A percentile compares a stretch with the other conserved stretches of the same genome.
Evolutionary conservation across 768 basidiomycete genomes (phyloP).

Genomic region (Collybiopsis confluens): DNA sequence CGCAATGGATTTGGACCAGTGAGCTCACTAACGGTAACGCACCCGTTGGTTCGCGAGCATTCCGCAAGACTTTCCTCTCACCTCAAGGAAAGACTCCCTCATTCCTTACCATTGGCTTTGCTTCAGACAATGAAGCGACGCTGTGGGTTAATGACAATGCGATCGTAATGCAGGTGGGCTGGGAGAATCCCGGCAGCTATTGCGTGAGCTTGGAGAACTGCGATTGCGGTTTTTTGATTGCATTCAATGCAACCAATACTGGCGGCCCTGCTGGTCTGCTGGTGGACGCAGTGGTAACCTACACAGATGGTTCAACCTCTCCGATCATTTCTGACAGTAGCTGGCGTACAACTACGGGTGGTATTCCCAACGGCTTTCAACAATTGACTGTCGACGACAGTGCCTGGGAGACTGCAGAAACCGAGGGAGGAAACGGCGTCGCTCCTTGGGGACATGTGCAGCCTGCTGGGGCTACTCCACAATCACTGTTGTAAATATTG

Average conservation of each 20-base stretch:
- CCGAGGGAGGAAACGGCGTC: background rate
- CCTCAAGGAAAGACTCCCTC: conserved; percentile 18
- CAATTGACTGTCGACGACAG: background rate
- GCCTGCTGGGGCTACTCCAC: conserved; percentile 13
- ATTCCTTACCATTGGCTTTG: conserved; percentile 18
- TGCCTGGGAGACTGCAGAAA: background rate
- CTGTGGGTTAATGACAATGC: conserved; percentile 24
- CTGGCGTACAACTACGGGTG: background rate
- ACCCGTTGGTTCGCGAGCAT: conserved; percentile 14
- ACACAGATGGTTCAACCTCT: background rate
- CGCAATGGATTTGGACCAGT: conserved; percentile 24
- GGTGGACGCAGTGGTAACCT: background rate
- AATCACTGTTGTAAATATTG: conserved; percentile 16
- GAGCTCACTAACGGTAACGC: conserved; percentile 10
- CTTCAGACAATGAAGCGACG: conserved; percentile 24
- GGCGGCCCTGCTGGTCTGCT: conserved; percentile 5
- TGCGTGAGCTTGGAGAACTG: conserved; percentile 12
- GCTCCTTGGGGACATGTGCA: conserved; percentile 3
- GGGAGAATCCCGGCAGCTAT: conserved; percentile 13
- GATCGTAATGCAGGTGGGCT: conserved; percentile 17
- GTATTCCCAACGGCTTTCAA: conserved; percentile 2
- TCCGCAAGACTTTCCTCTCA: conserved; percentile 22
- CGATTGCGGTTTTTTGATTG: conserved; percentile 18
- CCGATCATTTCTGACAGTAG: background rate
- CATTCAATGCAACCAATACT: conserved; percentile 4